These are phyloP conservation scores for Aureobasidium leucospermi DNA, from an alignment of 2,329 filamentous ascomycete genomes.

Conservation along the genomic window DNA sequence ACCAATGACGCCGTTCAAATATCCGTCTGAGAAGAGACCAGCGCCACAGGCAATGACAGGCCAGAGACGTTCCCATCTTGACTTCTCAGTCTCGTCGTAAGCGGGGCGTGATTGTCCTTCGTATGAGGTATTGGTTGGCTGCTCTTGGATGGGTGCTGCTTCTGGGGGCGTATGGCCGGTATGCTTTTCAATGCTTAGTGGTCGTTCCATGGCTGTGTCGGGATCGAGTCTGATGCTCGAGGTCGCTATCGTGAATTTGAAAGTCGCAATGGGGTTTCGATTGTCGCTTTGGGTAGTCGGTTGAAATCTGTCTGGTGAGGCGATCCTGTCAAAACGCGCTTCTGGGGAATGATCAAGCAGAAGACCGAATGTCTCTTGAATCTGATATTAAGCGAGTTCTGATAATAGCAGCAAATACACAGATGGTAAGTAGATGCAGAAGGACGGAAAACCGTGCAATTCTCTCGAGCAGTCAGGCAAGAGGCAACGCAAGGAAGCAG, in stretches of 20 bases:
- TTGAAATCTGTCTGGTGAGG: not conserved
- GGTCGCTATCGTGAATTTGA: not conserved
- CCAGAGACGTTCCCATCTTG: conserved; percentile 47
- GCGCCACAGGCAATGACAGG: conserved; percentile 84
- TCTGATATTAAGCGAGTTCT: not conserved
- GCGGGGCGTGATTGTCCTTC: not conserved
- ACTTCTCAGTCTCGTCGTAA: conserved; percentile 17
- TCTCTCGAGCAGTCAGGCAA: not conserved
- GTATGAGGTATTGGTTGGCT: not conserved
- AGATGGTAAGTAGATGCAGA: not conserved
- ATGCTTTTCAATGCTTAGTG: not conserved
- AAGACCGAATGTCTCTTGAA: no score
- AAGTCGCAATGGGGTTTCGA: not conserved
- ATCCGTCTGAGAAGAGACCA: conserved; percentile 85
- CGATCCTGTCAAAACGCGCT: no score
- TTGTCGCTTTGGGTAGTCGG: not conserved
- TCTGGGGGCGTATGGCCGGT: not conserved
- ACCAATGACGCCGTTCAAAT: conserved; percentile 86
- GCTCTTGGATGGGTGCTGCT: not conserved
- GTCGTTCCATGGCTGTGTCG: not conserved
- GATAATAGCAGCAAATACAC: not conserved
- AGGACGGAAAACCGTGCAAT: not conserved
- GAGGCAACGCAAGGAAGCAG: not conserved
- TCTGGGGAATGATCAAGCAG: no score
- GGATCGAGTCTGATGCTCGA: not conserved